Conservation (phyloP, 2,329 filamentous ascomycete species). For the Phaeosphaeria sp. region DNA sequence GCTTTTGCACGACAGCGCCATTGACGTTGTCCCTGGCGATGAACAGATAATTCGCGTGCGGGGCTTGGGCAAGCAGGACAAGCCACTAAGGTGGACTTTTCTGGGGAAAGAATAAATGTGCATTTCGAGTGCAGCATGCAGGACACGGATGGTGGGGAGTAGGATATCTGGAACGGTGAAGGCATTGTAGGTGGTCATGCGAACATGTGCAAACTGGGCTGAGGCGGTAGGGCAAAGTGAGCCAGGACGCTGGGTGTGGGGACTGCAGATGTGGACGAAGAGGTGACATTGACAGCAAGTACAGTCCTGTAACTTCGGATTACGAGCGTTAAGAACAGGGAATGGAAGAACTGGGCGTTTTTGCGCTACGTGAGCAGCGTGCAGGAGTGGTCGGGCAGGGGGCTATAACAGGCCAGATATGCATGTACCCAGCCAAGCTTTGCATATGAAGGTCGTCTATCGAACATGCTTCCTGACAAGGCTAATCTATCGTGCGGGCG, state of each 20-base stretch:
- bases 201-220: slow-evolving; percentile 5
- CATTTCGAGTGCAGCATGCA: slow-evolving; percentile 9
- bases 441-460: slow-evolving; percentile 25
- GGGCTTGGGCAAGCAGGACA: slow-evolving; percentile 49
- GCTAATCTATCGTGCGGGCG: slow-evolving; percentile 17
- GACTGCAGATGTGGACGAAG: background rate
- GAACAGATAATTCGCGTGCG: slow-evolving; percentile 57
- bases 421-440: slow-evolving; percentile 13
- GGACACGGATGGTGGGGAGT: slow-evolving; percentile 4
- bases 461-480: slow-evolving; percentile 18
- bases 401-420: background rate
- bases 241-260: slow-evolving; percentile 5
- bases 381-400: slow-evolving; percentile 12
- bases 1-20: slow-evolving; percentile 61
- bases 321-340: slow-evolving; percentile 29
- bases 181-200: slow-evolving; percentile 12
- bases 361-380: slow-evolving; percentile 23
- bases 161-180: slow-evolving; percentile 1
- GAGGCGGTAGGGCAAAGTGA: background rate
- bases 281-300: slow-evolving; percentile 4
- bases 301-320: slow-evolving; percentile 13
- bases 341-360: slow-evolving; percentile 19
- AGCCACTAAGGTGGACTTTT: slow-evolving; percentile 54
- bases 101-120: slow-evolving; percentile 46
- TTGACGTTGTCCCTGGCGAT: slow-evolving; percentile 66